A percentile compares a stretch with the other conserved stretches of the same genome.
Evolutionary conservation across 2,329 filamentous ascomycete genomes (phyloP).

Genomic region (Hypoxylon sp.): DNA sequence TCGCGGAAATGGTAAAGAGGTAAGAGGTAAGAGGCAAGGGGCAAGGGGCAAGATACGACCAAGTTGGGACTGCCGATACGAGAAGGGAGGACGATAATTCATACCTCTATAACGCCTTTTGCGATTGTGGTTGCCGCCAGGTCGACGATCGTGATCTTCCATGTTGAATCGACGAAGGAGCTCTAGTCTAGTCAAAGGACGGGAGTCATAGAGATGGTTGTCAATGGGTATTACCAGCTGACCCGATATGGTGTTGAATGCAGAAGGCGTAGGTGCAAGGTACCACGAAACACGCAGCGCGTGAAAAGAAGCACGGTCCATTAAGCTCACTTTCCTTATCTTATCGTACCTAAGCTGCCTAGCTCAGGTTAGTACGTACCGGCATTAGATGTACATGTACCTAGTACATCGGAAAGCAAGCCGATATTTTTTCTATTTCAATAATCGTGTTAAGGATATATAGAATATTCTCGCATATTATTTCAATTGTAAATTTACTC

Average conservation of each 20-base stretch:
- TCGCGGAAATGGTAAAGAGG: neutral
- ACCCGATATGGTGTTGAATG: neutral
- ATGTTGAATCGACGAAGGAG: slow-evolving; percentile 51
- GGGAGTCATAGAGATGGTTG: slow-evolving; percentile 12
- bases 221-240: slow-evolving; percentile 17
- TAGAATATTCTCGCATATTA: no score
- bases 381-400: neutral
- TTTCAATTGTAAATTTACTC: no score
- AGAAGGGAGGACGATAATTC: slow-evolving; percentile 35
- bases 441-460: no score
- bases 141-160: slow-evolving; percentile 70
- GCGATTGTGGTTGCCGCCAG: slow-evolving; percentile 68
- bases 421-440: no score
- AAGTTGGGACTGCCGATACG: slow-evolving; percentile 3
- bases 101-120: slow-evolving; percentile 86
- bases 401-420: no score
- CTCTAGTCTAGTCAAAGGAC: slow-evolving; percentile 11
- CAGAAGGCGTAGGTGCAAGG: neutral
- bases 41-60: slow-evolving; percentile 21
- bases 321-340: slow-evolving; percentile 17
- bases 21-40: neutral
- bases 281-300: slow-evolving; percentile 33
- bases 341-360: slow-evolving; percentile 23
- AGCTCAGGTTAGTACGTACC: neutral
- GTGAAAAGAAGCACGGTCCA: slow-evolving; percentile 35